These are phyloP conservation scores for Aureobasidium sp. DNA, from an alignment of 2,329 filamentous ascomycete species.

Conservation along the genomic window DNA sequence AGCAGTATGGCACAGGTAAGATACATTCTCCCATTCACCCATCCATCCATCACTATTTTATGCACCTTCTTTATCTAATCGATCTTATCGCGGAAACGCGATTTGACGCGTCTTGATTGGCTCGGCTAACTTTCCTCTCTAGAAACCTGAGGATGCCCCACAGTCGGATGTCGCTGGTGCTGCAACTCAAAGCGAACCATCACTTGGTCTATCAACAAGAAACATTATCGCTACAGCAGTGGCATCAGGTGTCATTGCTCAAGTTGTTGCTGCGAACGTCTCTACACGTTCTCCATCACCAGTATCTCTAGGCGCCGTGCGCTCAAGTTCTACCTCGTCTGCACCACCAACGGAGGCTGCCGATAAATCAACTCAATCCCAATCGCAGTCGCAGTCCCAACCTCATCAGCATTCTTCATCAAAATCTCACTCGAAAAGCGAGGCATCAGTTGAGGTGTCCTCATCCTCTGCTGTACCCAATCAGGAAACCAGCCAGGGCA, in stretches of 20 bases:
- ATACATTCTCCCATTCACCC: neutral
- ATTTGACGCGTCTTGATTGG: neutral
- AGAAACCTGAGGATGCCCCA: neutral
- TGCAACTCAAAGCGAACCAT: neutral
- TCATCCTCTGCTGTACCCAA: neutral
- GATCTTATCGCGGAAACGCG: neutral
- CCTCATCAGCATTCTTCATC: neutral
- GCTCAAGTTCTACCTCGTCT: slow-evolving; percentile 5
- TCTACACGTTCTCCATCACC: neutral
- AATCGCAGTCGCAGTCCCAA: neutral
- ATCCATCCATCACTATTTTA: neutral
- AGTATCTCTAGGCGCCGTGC: neutral
- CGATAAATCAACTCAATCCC: slow-evolving; percentile 5
- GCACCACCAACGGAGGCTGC: slow-evolving; percentile 1
- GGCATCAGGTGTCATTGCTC: neutral
- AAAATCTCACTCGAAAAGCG: neutral
- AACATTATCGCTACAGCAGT: neutral
- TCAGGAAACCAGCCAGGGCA: neutral
- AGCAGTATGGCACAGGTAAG: slow-evolving; percentile 12
- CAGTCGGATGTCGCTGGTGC: neutral
- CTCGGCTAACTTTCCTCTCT: slow-evolving; percentile 3
- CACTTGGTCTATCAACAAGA: neutral
- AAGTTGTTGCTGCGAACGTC: neutral
- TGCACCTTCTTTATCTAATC: neutral
- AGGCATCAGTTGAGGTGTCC: neutral